These are phyloP conservation scores for Stachybotrys echinatus DNA, from an alignment of 2,329 filamentous ascomycete genomes.

Conservation along the genomic window DNA sequence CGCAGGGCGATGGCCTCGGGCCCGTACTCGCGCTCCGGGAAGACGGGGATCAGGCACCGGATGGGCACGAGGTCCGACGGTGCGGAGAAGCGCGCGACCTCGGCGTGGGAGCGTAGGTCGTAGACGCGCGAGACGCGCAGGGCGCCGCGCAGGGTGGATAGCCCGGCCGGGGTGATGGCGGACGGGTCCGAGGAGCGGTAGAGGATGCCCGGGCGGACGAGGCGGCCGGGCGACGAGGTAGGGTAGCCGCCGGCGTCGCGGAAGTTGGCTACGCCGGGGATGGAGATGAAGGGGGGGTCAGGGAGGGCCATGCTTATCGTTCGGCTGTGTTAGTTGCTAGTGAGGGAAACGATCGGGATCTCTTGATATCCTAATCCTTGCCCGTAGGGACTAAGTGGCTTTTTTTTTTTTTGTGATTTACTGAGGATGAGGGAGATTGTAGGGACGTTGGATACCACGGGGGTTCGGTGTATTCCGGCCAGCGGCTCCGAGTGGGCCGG, in stretches of 20 bases:
- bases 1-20: constrained; percentile 59
- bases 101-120: constrained; percentile 59
- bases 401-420: too few species aligned
- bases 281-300: constrained; percentile 40
- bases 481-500: not conserved
- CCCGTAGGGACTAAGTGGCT: too few species aligned
- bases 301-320: constrained; percentile 15
- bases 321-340: too few species aligned
- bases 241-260: constrained; percentile 61
- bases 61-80: constrained; percentile 30
- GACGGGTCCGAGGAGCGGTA: constrained; percentile 68
- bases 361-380: too few species aligned
- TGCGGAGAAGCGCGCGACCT: constrained; percentile 45
- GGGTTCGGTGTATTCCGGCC: not conserved
- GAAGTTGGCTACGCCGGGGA: constrained; percentile 62
- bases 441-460: too few species aligned
- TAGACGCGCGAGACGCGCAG: constrained; percentile 62
- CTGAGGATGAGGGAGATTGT: too few species aligned
- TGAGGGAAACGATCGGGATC: too few species aligned
- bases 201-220: constrained; percentile 48
- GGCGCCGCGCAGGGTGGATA: constrained; percentile 34
- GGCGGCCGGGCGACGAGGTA: constrained; percentile 21
- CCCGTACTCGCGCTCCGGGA: constrained; percentile 53
- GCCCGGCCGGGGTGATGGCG: constrained; percentile 46
- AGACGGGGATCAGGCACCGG: constrained; percentile 60